Evolutionary conservation across 169 alveolate species (phyloP), one percentile per base, ranked within the genome.

Genomic region (Plasmodium malariae): DNA sequence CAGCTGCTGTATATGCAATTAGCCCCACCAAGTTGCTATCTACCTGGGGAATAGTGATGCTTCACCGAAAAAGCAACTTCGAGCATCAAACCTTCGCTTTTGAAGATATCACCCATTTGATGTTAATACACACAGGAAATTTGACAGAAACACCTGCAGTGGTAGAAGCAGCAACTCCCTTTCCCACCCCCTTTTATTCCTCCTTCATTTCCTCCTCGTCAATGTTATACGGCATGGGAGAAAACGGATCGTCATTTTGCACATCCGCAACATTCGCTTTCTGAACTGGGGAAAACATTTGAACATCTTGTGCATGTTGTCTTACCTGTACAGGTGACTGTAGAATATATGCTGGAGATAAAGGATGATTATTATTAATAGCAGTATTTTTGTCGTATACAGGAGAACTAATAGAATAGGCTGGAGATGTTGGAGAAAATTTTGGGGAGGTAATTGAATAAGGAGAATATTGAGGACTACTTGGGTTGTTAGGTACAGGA

Each of bases 401-500:
- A 37, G 97, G 97, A 9, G 95, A 92, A 24, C 96, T 93, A 14
- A 97, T 94, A 14, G 96, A 94, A 88, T 96, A 96, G 45, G 96
- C 94, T 0, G 98, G 98, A 5, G 97, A 93, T 21, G 97, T 93
- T 24, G 98, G 98, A 3, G 96, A 92, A 65, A 93, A 94, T 54
- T 88, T 71, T 26, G 98, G 98, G 3, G 97, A 93, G 5, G 98
- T 96, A 5, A 98, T 98, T 2, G 98, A 94, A 88, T 96, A 96
- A 21, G 80, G 83, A 1, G 80, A 74, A 68, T 92, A 92, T 49
- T 91, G 88, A 2, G 95, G 88, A 19, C 69, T 78, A n/a, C 83
- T 73, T 1, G 92, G 54, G 69, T 62, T 54, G 37, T 76, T 69
- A 54, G 86, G 85, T 28, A 93, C 95, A 2, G 98, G 98, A 12